Base-by-base conservation (phyloP, 208 protist species). In the Porcisia hertigi region DNA sequence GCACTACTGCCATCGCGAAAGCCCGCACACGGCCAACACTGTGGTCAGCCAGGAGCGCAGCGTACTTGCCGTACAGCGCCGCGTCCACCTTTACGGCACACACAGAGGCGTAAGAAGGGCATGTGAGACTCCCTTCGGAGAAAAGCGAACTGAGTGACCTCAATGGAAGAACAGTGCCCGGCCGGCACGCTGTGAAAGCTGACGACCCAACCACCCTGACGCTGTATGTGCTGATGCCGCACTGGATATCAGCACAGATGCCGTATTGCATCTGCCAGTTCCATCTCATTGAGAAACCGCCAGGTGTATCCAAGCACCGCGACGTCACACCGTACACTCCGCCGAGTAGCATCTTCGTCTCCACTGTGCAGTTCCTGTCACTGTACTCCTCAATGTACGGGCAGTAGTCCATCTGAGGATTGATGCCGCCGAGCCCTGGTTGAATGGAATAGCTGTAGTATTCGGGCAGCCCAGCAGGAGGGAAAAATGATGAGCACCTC, bases 41-140 rank as follows among this genome's bases (percentile, higher is more conserved):
- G 64, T 54, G 9, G n/a, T 72, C 69, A 18, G 4, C 18, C 16
- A 59, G 1, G 12, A 58, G 3, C 3, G 2, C 7, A 41, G 2
- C 20, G 49, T 71, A 71, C 34, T 71, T 14, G 4, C 39, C 45
- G 66, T 71, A 71, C 18, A 58, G 52, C 7, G 69, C 9, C 2
- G 52, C 45, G 25, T 72, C 30, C 6, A 72, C 9, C 0, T 67
- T 23, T 12, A 52, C 25, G 11, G n/a, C 45, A 73, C 88, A 92
- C 63, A 92, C 80, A 23, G 82, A 75, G 0, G 54, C 30, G n/a
- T 78, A 81, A 39, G 80, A 66, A 0, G 86, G 82, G 67, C 88
- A 92, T 18, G 57, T 58, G 25, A 89, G 69, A 8, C 7, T 3
- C 8, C 88, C 83, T 47, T 54, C 64, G 2, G n/a, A 58, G 55